phyloP scores from a whole-genome alignment of 2,329 filamentous ascomycete species.

The Metarhizium anisopliae region DNA sequence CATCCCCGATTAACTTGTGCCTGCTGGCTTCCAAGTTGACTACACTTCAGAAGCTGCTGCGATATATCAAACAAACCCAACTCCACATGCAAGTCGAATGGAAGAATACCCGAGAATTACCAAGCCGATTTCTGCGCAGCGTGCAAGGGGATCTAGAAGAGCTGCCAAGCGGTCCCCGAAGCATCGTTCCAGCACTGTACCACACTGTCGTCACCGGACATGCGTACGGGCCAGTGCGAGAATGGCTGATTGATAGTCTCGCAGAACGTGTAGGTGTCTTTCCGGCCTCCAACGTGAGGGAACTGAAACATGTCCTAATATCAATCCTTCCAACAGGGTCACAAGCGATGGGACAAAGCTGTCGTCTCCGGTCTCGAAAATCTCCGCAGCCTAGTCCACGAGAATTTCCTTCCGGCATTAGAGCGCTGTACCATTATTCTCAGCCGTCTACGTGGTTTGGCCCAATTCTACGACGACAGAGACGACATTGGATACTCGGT shows the following conservation, averaged over 20 bases:
- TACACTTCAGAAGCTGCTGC: constrained; percentile 73
- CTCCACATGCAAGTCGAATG: constrained; percentile 74
- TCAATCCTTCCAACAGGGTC: constrained; percentile 46
- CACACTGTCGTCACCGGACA: constrained; percentile 80
- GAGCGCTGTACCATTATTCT: constrained; percentile 76
- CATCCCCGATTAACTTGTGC: constrained; percentile 70
- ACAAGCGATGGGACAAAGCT: constrained; percentile 92
- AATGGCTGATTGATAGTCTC: constrained; percentile 83
- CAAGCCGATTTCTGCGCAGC: constrained; percentile 65
- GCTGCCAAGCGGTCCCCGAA: constrained; percentile 42
- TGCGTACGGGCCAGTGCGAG: constrained; percentile 63
- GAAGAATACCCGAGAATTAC: constrained; percentile 72
- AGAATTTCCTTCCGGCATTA: constrained; percentile 80
- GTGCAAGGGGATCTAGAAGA: constrained; percentile 67
- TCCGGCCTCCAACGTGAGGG: background rate
- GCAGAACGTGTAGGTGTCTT: constrained; percentile 57
- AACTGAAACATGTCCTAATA: constrained; percentile 4
- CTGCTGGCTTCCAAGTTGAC: constrained; percentile 81
- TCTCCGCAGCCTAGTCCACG: constrained; percentile 69
- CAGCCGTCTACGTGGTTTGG: constrained; percentile 73
- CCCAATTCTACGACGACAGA: constrained; percentile 63
- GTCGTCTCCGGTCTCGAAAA: constrained; percentile 69
- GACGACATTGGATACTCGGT: constrained; percentile 59
- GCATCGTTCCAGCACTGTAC: constrained; percentile 68
- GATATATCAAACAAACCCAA: constrained; percentile 76